Evolutionary conservation across 1,284 basidiomycete species (phyloP), one percentile per base, ranked within the genome.

Genomic region (Ustilago curta): DNA sequence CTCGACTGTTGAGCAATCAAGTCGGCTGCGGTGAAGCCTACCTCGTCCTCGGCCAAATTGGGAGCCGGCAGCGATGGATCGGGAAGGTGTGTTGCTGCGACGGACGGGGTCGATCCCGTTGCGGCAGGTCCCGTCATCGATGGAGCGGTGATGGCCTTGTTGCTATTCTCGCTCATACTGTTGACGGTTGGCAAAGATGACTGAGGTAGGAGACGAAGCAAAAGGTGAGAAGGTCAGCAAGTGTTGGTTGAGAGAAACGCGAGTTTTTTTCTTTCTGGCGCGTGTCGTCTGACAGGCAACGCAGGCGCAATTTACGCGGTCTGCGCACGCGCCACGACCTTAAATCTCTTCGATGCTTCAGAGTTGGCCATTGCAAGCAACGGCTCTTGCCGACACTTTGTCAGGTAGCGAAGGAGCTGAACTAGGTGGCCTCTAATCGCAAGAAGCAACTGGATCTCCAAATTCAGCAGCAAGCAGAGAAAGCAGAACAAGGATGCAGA

Each of bases 21-120:
- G 56, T 86, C 85, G 25, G 66, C 67, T 7, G 85, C 85, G 23
- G 80, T 85, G 59, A 85, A 81, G 11, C 81, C 83, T 0, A 56
- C 51, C 11, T 81, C 80, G 42, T 76, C 64, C 25, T 67, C 60
- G 37, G 57, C 52, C 31, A 80, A 45, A 27, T 76, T 59, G 3
- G 78, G 78, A 16, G 78, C 70, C 5, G 78, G 76, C 14, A 80
- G 59, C n/a, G 73, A 70, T 4, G 78, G 78, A n/a, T 80, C 78
- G 2, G 78, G 78, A 18, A 80, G 67, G n/a, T 57, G 49, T 18
- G 55, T 16, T 43, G 55, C 29, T 32, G 61, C 31, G 18, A 57
- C 14, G 32, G 43, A 35, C 29, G 37, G 14, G 16, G 16, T 49
- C 21, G 61, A 25, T 16, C 2, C 25, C 23, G 53, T 53, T 9